Evolutionary conservation across 2,329 filamentous ascomycete species (phyloP).

Genomic region (Neopestalotiopsis rosae): DNA sequence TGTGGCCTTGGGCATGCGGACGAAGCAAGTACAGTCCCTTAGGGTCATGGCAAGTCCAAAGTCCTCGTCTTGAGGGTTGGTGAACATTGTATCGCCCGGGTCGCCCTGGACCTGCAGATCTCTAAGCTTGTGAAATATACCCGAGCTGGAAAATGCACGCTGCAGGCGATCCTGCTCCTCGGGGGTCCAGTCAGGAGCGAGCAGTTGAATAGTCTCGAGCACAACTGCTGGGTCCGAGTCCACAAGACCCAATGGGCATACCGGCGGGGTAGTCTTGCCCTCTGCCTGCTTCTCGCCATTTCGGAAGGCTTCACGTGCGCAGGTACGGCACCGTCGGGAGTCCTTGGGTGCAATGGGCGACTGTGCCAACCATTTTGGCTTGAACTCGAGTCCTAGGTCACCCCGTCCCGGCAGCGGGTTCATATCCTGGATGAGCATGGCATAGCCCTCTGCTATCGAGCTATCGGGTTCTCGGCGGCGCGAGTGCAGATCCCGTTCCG

Average conservation of each 20-base stretch:
- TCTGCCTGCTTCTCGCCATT: conserved; percentile 49
- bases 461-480: conserved; percentile 16
- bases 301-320: conserved; percentile 59
- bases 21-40: conserved; percentile 78
- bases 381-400: conserved; percentile 69
- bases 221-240: conserved; percentile 52
- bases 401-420: conserved; percentile 43
- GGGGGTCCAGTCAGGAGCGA: conserved; percentile 39
- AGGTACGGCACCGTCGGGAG: conserved; percentile 75
- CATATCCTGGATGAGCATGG: conserved; percentile 79
- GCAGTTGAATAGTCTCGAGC: conserved; percentile 47
- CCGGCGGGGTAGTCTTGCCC: conserved; percentile 45
- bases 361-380: conserved; percentile 83
- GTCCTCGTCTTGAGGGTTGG: conserved; percentile 44
- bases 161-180: conserved; percentile 38
- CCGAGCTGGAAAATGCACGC: conserved; percentile 43
- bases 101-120: conserved; percentile 46
- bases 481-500: conserved; percentile 53
- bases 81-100: conserved; percentile 47
- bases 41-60: conserved; percentile 80
- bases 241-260: conserved; percentile 71
- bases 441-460: conserved; percentile 63
- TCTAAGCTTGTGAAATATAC: conserved; percentile 43
- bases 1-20: conserved; percentile 56
- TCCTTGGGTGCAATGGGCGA: conserved; percentile 71